phyloP scores from a whole-genome alignment of 225 moss, liverwort and hornwort species.

The Antitrichia curtipendula region DNA sequence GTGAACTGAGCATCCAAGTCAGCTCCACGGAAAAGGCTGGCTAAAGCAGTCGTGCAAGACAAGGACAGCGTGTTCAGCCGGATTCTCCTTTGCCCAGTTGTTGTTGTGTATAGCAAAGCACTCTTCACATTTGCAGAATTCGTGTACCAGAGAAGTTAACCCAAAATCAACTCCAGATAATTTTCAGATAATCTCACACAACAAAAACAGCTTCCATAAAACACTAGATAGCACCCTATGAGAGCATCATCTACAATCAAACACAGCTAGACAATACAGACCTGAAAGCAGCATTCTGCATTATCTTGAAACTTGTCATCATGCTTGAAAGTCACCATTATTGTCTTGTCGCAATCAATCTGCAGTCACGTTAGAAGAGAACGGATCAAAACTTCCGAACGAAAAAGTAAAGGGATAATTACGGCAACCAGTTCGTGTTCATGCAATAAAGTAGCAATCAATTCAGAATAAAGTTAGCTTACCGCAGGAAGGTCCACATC shows the following conservation, averaged over 20 bases:
- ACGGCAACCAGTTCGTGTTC: neutral
- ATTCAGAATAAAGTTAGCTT: neutral
- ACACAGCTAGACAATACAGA: neutral
- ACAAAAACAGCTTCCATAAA: neutral
- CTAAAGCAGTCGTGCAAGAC: constrained; percentile 72
- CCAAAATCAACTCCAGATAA: neutral
- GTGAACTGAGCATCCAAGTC: constrained; percentile 99
- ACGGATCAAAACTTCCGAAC: neutral
- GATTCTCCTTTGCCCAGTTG: constrained; percentile 77
- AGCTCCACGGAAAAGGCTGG: constrained; percentile 93
- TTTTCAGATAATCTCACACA: neutral
- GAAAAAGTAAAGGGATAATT: neutral
- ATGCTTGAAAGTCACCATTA: constrained; percentile 98
- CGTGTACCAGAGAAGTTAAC: neutral
- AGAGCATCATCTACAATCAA: neutral
- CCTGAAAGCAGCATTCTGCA: constrained; percentile 98
- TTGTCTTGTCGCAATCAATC: constrained; percentile 97
- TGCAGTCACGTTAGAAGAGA: constrained; percentile 8
- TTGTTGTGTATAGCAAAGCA: constrained; percentile 86
- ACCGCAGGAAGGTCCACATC: constrained; percentile 98
- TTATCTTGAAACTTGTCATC: constrained; percentile 98
- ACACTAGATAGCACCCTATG: neutral
- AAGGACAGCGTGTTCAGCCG: constrained; percentile 85
- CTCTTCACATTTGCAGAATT: constrained; percentile 39
- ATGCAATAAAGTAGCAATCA: neutral